phyloP scores from a whole-genome alignment of 2,329 filamentous ascomycete species.

The Cyclaneusma minus region DNA sequence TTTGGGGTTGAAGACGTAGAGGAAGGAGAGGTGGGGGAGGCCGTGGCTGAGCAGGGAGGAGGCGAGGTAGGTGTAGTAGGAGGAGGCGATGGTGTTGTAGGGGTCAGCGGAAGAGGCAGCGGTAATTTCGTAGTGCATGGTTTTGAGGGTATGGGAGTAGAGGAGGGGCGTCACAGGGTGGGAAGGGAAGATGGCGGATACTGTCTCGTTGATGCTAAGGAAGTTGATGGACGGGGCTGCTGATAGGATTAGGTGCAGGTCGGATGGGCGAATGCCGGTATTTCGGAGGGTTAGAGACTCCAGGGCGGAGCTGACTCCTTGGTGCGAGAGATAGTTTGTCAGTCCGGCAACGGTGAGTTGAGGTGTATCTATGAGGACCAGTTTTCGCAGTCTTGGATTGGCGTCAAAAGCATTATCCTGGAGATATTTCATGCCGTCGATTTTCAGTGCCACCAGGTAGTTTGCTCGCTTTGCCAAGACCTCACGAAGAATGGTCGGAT shows the following conservation, averaged over 20 bases:
- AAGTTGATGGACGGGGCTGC: slow-evolving; percentile 23
- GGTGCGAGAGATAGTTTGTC: slow-evolving; percentile 46
- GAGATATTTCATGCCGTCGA: slow-evolving; percentile 53
- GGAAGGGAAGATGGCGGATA: slow-evolving; percentile 38
- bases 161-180: slow-evolving; percentile 43
- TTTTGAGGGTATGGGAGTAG: slow-evolving; percentile 50
- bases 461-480: slow-evolving; percentile 52
- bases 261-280: slow-evolving; percentile 46
- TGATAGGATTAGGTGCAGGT: slow-evolving; percentile 25
- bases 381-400: slow-evolving; percentile 51
- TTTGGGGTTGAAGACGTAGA: slow-evolving; percentile 74
- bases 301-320: slow-evolving; percentile 40
- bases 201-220: slow-evolving; percentile 38
- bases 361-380: slow-evolving; percentile 58
- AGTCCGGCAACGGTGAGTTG: slow-evolving; percentile 60
- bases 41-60: slow-evolving; percentile 64
- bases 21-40: slow-evolving; percentile 55
- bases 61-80: slow-evolving; percentile 76
- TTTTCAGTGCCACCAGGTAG: slow-evolving; percentile 59
- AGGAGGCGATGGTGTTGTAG: slow-evolving; percentile 35
- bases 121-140: slow-evolving; percentile 72
- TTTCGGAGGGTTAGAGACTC: slow-evolving; percentile 53
- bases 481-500: slow-evolving; percentile 53
- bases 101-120: slow-evolving; percentile 39
- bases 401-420: slow-evolving; percentile 61